Percentiles rank a stretch among this genome's conserved stretches.
Evolutionary conservation across 805 yeast genomes (phyloP).

Genomic region (Helenozyma rhizophorensis): DNA sequence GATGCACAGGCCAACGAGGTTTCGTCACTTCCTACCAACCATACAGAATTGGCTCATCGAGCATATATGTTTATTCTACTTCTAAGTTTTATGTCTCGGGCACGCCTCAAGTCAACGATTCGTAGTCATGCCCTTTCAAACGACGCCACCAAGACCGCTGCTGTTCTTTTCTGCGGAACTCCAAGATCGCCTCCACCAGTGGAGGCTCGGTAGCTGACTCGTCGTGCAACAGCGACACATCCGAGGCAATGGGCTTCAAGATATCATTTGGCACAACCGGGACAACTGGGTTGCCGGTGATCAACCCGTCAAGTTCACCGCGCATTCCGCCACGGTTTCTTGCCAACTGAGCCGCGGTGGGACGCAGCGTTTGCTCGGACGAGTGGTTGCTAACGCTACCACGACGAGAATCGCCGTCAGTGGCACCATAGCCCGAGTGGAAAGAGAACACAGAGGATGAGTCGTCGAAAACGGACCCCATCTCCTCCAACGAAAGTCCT

Average conservation of each 20-base stretch:
- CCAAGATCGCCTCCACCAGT: slow-evolving; percentile 11
- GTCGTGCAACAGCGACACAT: slow-evolving; percentile 11
- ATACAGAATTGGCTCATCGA: too few relatives aligned
- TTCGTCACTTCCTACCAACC: too few relatives aligned
- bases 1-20: too few relatives aligned
- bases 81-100: too few relatives aligned
- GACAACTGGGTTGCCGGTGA: slow-evolving; percentile 25
- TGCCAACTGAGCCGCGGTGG: slow-evolving; percentile 40
- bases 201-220: slow-evolving; percentile 17
- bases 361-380: slow-evolving; percentile 1
- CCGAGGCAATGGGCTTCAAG: slow-evolving; percentile 14
- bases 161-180: slow-evolving; percentile 4
- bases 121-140: slow-evolving; percentile 5
- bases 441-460: slow-evolving; percentile 38
- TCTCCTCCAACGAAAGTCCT: slow-evolving; percentile 83
- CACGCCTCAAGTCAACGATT: too few relatives aligned
- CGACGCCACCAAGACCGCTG: slow-evolving; percentile 9
- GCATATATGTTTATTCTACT: too few relatives aligned
- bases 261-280: slow-evolving; percentile 7
- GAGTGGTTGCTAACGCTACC: slow-evolving; percentile 2
- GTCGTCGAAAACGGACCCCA: slow-evolving; percentile 86
- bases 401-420: slow-evolving; percentile 8
- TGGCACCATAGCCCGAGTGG: slow-evolving; percentile 29
- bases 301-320: slow-evolving; percentile 28
- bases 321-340: slow-evolving; percentile 32